A percentile compares a stretch with the other conserved stretches of the same genome.
These are phyloP conservation scores for Penicillium longicatenatum DNA, from an alignment of 495 filamentous ascomycete genomes.

Conservation along the genomic window DNA sequence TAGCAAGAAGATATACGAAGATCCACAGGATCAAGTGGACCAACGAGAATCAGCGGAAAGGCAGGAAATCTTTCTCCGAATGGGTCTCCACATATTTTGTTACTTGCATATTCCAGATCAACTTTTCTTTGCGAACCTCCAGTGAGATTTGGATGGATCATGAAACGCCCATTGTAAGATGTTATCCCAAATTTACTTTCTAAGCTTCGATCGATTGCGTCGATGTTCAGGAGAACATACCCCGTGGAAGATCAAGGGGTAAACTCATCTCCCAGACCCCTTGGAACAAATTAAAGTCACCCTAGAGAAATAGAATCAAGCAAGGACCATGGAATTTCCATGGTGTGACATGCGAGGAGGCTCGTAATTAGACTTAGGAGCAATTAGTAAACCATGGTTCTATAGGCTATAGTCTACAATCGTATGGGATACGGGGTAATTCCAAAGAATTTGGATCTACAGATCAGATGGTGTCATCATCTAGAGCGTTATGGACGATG, in stretches of 20 bases:
- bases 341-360: slow-evolving; percentile 36
- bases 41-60: not conserved
- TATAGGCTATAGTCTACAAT: not conserved
- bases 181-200: not conserved
- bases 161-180: slow-evolving; percentile 25
- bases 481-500: slow-evolving; percentile 1
- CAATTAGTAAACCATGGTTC: not conserved
- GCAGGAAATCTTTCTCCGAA: slow-evolving; percentile 1
- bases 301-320: slow-evolving; percentile 39
- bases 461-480: slow-evolving; percentile 4
- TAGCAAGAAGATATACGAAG: not conserved
- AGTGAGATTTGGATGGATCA: slow-evolving; percentile 16
- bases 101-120: slow-evolving; percentile 24
- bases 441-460: not conserved
- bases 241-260: slow-evolving; percentile 24
- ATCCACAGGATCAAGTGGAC: not conserved
- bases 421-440: not conserved
- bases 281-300: slow-evolving; percentile 10
- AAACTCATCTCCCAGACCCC: not conserved
- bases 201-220: slow-evolving; percentile 17
- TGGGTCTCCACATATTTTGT: slow-evolving; percentile 1
- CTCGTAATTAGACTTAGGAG: not conserved
- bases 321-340: slow-evolving; percentile 37
- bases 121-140: slow-evolving; percentile 1
- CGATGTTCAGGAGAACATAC: slow-evolving; percentile 30